phyloP scores from a whole-genome alignment of 371 early-diverging fungal species.

The Rhizopus delemar region DNA sequence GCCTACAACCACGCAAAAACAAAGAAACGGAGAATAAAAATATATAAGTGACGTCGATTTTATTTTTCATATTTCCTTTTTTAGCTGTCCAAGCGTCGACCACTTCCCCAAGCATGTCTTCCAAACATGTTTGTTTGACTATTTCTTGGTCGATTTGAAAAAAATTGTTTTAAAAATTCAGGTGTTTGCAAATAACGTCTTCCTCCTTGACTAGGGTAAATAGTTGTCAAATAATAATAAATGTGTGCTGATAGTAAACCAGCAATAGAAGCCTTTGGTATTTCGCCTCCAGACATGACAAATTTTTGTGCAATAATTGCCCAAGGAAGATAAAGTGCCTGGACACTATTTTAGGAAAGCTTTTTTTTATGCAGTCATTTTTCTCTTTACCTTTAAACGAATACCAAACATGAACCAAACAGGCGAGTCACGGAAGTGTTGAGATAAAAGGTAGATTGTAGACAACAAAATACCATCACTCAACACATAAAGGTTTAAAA shows the following conservation, averaged over 20 bases:
- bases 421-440: constrained; percentile 59
- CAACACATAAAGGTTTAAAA: constrained; percentile 26
- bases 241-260: constrained; percentile 59
- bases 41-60: constrained; percentile 1
- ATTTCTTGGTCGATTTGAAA: constrained; percentile 19
- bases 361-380: background rate
- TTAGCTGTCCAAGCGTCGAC: constrained; percentile 44
- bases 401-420: constrained; percentile 85
- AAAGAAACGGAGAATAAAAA: background rate
- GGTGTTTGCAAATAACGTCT: constrained; percentile 58
- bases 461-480: constrained; percentile 64
- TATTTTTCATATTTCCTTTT: background rate
- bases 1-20: constrained; percentile 1
- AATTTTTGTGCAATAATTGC: constrained; percentile 62
- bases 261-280: constrained; percentile 43
- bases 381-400: constrained; percentile 68
- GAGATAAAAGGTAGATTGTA: constrained; percentile 78
- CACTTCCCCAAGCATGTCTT: constrained; percentile 52
- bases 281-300: constrained; percentile 31
- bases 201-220: constrained; percentile 64
- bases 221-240: constrained; percentile 54
- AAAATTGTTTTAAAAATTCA: constrained; percentile 42
- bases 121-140: constrained; percentile 18
- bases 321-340: constrained; percentile 77
- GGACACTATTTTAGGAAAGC: background rate